These are phyloP conservation scores for Sphagnurus paluster DNA, from an alignment of 1,284 basidiomycete species.

Conservation along the genomic window DNA sequence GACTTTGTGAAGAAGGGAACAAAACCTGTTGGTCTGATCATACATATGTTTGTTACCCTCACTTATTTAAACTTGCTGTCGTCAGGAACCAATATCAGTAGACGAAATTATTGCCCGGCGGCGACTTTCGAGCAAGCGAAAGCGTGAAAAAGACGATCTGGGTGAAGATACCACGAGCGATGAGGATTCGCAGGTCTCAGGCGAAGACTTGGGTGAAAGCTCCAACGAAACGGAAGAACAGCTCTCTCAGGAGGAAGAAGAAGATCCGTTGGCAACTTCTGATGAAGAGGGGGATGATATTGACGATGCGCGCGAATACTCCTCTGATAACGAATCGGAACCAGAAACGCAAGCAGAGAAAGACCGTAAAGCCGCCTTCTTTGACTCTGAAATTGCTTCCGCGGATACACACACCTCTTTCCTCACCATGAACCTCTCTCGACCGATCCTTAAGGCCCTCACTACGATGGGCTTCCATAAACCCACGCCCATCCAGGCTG, in stretches of 20 bases:
- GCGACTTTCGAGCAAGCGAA: slow-evolving; percentile 57
- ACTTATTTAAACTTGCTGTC: slow-evolving; percentile 10
- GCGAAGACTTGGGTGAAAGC: slow-evolving; percentile 36
- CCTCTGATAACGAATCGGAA: slow-evolving; percentile 51
- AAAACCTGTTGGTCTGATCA: slow-evolving; percentile 54
- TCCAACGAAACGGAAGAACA: slow-evolving; percentile 38
- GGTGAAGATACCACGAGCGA: slow-evolving; percentile 14
- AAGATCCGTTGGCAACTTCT: too few species aligned
- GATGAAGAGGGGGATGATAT: slow-evolving; percentile 39
- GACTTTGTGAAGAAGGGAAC: slow-evolving; percentile 64
- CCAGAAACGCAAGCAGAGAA: slow-evolving; percentile 72
- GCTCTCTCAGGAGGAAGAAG: slow-evolving; percentile 26
- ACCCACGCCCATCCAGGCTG: slow-evolving; percentile 95
- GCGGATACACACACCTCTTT: slow-evolving; percentile 66
- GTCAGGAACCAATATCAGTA: slow-evolving; percentile 79
- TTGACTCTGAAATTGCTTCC: slow-evolving; percentile 60
- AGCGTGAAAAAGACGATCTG: slow-evolving; percentile 45
- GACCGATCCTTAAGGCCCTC: slow-evolving; percentile 86
- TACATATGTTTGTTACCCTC: slow-evolving; percentile 13
- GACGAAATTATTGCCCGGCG: slow-evolving; percentile 88
- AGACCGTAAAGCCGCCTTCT: slow-evolving; percentile 84
- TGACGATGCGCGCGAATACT: too few species aligned
- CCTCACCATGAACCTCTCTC: slow-evolving; percentile 84
- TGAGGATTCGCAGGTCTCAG: slow-evolving; percentile 27
- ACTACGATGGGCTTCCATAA: slow-evolving; percentile 78